Evolutionary conservation across 768 basidiomycete genomes (phyloP).

Genomic region (Lentinula detonsa): DNA sequence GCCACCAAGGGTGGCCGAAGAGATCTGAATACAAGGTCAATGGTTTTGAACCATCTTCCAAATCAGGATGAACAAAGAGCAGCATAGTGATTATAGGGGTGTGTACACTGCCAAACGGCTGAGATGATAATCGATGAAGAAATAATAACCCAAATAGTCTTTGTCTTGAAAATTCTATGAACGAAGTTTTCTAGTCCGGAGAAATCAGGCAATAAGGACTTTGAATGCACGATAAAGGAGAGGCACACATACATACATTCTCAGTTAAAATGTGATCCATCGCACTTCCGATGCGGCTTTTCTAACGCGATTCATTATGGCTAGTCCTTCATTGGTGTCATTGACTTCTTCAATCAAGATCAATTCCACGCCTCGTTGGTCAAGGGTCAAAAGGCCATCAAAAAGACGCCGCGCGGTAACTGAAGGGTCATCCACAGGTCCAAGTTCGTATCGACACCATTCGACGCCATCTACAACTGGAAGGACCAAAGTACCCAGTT

Average conservation of each 20-base stretch:
- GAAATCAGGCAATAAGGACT: neutral
- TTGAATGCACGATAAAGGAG: neutral
- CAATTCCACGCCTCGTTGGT: constrained; percentile 66
- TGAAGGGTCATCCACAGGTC: constrained; percentile 49
- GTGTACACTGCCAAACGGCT: neutral
- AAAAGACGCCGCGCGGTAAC: constrained; percentile 79
- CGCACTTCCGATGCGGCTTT: constrained; percentile 75
- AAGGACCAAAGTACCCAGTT: constrained; percentile 28
- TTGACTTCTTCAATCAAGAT: constrained; percentile 83
- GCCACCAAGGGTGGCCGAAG: neutral
- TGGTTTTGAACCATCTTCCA: neutral
- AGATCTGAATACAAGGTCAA: neutral
- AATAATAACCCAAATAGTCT: too few relatives aligned
- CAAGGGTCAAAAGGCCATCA: constrained; percentile 79
- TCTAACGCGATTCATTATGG: constrained; percentile 89
- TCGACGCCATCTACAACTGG: constrained; percentile 29
- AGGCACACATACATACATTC: neutral
- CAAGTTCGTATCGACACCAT: constrained; percentile 53
- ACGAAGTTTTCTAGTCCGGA: neutral
- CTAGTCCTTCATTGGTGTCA: constrained; percentile 80
- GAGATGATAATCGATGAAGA: neutral
- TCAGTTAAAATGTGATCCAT: constrained; percentile 24
- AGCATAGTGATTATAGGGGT: neutral
- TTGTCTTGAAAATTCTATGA: too few relatives aligned
- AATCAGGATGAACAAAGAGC: neutral